phyloP scores from a whole-genome alignment of 2,329 filamentous ascomycete species.

The Reticulascus tulasneorum region DNA sequence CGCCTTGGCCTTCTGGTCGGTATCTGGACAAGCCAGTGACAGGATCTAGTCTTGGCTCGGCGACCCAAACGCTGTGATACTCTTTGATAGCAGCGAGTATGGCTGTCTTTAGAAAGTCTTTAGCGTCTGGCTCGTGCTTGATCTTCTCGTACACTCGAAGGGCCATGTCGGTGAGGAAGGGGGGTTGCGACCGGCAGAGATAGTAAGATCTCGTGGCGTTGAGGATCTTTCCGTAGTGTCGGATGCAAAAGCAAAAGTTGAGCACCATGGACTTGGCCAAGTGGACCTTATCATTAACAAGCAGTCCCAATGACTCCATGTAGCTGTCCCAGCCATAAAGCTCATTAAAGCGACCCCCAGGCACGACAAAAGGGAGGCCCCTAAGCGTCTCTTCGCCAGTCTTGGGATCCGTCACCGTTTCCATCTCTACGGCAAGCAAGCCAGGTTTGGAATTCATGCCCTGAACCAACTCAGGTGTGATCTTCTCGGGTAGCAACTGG shows the following conservation, averaged over 20 bases:
- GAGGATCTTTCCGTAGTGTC: conserved; percentile 96
- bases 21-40: conserved; percentile 80
- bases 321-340: conserved; percentile 99
- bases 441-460: conserved; percentile 86
- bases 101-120: conserved; percentile 75
- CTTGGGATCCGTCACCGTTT: conserved; percentile 62
- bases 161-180: conserved; percentile 96
- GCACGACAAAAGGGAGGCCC: conserved; percentile 93
- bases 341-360: conserved; percentile 96
- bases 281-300: conserved; percentile 80
- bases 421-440: conserved; percentile 84
- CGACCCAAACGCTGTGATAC: conserved; percentile 86
- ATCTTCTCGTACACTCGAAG: conserved; percentile 91
- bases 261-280: conserved; percentile 90
- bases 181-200: conserved; percentile 87
- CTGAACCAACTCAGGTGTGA: conserved; percentile 76
- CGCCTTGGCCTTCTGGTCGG: conserved; percentile 75
- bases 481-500: conserved; percentile 68
- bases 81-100: conserved; percentile 95
- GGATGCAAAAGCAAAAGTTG: conserved; percentile 97
- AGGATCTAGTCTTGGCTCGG: conserved; percentile 71
- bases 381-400: conserved; percentile 68
- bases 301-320: conserved; percentile 89
- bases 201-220: conserved; percentile 98
- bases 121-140: conserved; percentile 73